phyloP scores from a whole-genome alignment of 1,284 basidiomycete species.

The Boletus mariae region DNA sequence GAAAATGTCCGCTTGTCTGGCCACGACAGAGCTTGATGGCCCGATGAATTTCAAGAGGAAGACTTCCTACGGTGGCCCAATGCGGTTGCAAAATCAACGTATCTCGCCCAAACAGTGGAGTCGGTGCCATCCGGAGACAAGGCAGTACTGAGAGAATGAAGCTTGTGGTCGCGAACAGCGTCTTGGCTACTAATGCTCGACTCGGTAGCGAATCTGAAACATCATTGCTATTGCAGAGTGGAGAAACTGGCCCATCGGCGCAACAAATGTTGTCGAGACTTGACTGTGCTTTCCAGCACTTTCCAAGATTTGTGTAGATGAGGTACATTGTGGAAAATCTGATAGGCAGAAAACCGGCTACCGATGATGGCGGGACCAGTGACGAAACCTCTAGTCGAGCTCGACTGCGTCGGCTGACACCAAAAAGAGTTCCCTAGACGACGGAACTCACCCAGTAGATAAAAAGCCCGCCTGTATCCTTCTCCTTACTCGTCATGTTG shows the following conservation, averaged over 20 bases:
- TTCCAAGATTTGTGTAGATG: too few species aligned
- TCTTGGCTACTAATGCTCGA: slow-evolving; percentile 5
- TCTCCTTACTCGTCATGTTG: too few species aligned
- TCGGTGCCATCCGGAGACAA: slow-evolving; percentile 33
- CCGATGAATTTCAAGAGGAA: slow-evolving; percentile 65
- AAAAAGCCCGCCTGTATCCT: too few species aligned
- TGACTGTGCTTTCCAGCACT: slow-evolving; percentile 3
- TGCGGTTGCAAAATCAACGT: slow-evolving; percentile 51
- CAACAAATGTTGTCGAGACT: slow-evolving; percentile 5
- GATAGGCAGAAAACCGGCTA: too few species aligned
- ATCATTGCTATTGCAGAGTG: slow-evolving; percentile 4
- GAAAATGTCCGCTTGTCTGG: slow-evolving; percentile 56
- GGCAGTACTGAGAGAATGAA: slow-evolving; percentile 30
- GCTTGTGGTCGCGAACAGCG: slow-evolving; percentile 27
- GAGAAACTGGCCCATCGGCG: slow-evolving; percentile 9
- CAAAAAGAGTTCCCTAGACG: too few species aligned
- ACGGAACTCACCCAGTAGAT: too few species aligned
- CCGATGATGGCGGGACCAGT: too few species aligned
- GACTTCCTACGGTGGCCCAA: slow-evolving; percentile 38
- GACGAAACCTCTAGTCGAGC: too few species aligned
- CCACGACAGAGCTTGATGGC: slow-evolving; percentile 33
- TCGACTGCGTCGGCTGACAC: too few species aligned
- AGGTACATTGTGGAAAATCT: too few species aligned
- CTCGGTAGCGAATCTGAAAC: slow-evolving; percentile 3
- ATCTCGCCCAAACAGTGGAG: slow-evolving; percentile 56